Evolutionary conservation across 75 land plant genomes (phyloP).

Genomic region (Adiantum capillusveneris): DNA sequence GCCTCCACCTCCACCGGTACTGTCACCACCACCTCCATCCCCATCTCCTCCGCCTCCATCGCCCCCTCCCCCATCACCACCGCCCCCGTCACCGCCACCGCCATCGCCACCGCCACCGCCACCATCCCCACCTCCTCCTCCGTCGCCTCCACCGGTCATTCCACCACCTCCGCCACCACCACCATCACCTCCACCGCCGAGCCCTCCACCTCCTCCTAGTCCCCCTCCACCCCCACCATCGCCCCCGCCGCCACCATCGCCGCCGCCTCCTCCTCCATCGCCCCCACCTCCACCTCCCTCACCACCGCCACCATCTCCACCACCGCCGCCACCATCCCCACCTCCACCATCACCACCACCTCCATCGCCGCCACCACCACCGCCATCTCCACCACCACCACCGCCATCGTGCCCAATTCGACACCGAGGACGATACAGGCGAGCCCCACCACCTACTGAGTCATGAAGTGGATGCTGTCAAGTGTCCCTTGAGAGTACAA

Average conservation of each 20-base stretch:
- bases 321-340: constrained; percentile 3
- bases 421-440: not conserved
- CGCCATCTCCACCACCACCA: constrained; percentile 15
- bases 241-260: constrained; percentile 7
- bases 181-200: not conserved
- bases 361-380: no score
- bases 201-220: constrained; percentile 2
- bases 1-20: constrained; percentile 3
- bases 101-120: constrained; percentile 7
- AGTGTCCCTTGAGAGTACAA: no score
- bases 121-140: constrained; percentile 2
- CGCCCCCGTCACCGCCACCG: constrained; percentile 21
- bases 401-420: not conserved
- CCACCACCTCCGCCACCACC: constrained; percentile 1
- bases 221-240: not conserved
- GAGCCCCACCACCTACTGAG: not conserved
- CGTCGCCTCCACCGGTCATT: not conserved
- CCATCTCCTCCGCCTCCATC: no score
- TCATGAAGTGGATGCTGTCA: no score
- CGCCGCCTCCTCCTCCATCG: constrained; percentile 9
- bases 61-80: constrained; percentile 10
- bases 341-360: no score
- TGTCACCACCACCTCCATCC: constrained; percentile 8
- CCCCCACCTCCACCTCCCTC: constrained; percentile 7
- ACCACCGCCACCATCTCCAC: constrained; percentile 8